Base-by-base conservation (phyloP, 495 filamentous ascomycete species). In the Wilcoxina mikolae region DNA sequence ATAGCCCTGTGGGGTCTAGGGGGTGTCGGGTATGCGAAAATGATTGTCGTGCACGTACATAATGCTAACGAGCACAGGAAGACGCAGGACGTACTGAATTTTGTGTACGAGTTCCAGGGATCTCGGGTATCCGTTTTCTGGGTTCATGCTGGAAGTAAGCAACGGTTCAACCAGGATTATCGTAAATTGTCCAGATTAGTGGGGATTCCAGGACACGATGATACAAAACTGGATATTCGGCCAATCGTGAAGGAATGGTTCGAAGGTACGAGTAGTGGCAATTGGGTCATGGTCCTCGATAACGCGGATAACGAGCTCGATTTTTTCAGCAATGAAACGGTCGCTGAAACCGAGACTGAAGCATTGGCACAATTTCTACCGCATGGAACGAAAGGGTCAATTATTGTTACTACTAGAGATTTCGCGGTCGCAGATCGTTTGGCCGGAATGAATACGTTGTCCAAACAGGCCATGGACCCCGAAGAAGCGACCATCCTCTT, bases 61-160 rank as follows among this genome's bases (percentile, higher is more conserved):
- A 20, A 5, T 5, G 15, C 43, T 46, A 24, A 46, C 23, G n/a
- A 11, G 11, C 3, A 24, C 11, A 46, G 43, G 3, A 46, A 46
- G 23, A 46, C 43, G 1, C 71, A 75, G 54, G 68, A 74, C 25
- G 74, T 73, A 2, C 70, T 77, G 51, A 70, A 76, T 48, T 73
- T 69, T 58, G 65, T 62, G 11, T 73, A 72, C 57, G 25, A 38
- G 24, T 49, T 24, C 5, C 10, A 46, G 22, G 11, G 24, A 10
- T 1, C 28, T 20, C 20, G 25, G 31, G 31, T 20, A 2, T 61
- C 58, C 39, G 57, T 73, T 22, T 68, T 74, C 45, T 75, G 59
- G 56, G 26, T 61, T 23, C 53, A 59, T 59, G 47, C 52, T 15
- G 49, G 59, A 22, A 60, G 35, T 25, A 27, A 22, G 15, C 27